A percentile compares a stretch with the other conserved stretches of the same genome.
These are phyloP conservation scores for Flaveria sonorensis DNA, from an alignment of 129 eudicot species.

Conservation along the genomic window DNA sequence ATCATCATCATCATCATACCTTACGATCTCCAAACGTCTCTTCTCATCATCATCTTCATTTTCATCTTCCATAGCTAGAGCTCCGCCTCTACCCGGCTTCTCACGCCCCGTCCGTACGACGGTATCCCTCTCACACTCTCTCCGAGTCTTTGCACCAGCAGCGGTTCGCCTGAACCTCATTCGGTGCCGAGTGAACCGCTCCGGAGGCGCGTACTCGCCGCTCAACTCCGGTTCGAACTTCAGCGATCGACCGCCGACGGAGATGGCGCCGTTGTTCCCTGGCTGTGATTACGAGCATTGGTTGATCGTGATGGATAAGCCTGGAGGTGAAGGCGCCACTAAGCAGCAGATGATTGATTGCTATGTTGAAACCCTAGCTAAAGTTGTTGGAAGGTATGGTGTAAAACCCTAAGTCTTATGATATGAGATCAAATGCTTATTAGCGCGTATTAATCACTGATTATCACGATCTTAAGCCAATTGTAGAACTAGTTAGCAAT, in stretches of 20 bases:
- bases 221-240: constrained; percentile 75
- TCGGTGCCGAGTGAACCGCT: constrained; percentile 70
- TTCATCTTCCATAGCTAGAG: constrained; percentile 32
- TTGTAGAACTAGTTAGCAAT: constrained; percentile 1
- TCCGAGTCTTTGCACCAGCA: constrained; percentile 33
- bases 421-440: neutral
- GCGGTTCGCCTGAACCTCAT: constrained; percentile 47
- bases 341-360: constrained; percentile 93
- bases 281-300: constrained; percentile 98
- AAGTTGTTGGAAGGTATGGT: constrained; percentile 74
- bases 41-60: constrained; percentile 38
- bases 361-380: constrained; percentile 79
- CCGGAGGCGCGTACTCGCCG: constrained; percentile 89
- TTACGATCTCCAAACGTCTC: constrained; percentile 43
- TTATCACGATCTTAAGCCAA: neutral
- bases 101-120: constrained; percentile 44
- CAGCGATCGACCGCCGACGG: constrained; percentile 95
- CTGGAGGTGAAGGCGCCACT: constrained; percentile 92
- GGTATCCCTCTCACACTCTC: constrained; percentile 48
- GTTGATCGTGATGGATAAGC: constrained; percentile 95
- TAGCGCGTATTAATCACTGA: neutral
- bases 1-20: constrained; percentile 21
- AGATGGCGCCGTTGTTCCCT: constrained; percentile 96
- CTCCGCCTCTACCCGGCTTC: constrained; percentile 54
- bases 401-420: neutral